These are phyloP conservation scores for Strobilomyces dryophilus DNA, from an alignment of 768 basidiomycete genomes.

Conservation along the genomic window DNA sequence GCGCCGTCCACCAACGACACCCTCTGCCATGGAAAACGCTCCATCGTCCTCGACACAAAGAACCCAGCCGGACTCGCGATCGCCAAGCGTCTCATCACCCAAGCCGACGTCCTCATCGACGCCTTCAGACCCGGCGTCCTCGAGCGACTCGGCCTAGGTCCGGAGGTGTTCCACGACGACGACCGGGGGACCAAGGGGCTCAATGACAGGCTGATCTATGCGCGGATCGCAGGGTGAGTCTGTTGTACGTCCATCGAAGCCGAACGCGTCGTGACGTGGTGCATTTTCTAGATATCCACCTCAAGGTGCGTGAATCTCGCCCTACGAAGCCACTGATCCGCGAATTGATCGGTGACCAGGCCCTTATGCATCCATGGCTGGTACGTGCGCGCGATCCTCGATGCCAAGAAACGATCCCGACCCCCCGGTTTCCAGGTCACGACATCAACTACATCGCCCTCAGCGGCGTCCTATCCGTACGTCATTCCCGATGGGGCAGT, in stretches of 20 bases:
- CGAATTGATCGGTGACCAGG: conserved; percentile 39
- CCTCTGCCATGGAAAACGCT: conserved; percentile 71
- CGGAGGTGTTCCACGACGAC: conserved; percentile 68
- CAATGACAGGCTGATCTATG: conserved; percentile 66
- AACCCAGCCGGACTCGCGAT: conserved; percentile 50
- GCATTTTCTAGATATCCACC: conserved; percentile 49
- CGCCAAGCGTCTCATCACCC: conserved; percentile 52
- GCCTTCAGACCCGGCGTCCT: conserved; percentile 82
- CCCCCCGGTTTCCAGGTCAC: conserved; percentile 53
- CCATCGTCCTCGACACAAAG: conserved; percentile 70
- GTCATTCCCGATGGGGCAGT: conserved; percentile 10
- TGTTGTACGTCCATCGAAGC: not conserved
- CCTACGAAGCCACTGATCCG: conserved; percentile 1
- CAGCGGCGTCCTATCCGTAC: conserved; percentile 68
- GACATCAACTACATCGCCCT: conserved; percentile 84
- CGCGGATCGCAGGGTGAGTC: conserved; percentile 68
- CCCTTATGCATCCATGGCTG: conserved; percentile 71
- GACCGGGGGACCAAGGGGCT: conserved; percentile 38
- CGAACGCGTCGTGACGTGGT: not conserved
- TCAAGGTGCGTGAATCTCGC: conserved; percentile 39
- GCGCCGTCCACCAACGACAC: conserved; percentile 40
- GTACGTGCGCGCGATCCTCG: conserved; percentile 35
- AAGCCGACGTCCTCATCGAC: conserved; percentile 80
- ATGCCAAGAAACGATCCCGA: not conserved
- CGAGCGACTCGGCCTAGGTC: conserved; percentile 73